phyloP scores from a whole-genome alignment of 2,329 filamentous ascomycete genomes.

The Akanthomyces muscarius region DNA sequence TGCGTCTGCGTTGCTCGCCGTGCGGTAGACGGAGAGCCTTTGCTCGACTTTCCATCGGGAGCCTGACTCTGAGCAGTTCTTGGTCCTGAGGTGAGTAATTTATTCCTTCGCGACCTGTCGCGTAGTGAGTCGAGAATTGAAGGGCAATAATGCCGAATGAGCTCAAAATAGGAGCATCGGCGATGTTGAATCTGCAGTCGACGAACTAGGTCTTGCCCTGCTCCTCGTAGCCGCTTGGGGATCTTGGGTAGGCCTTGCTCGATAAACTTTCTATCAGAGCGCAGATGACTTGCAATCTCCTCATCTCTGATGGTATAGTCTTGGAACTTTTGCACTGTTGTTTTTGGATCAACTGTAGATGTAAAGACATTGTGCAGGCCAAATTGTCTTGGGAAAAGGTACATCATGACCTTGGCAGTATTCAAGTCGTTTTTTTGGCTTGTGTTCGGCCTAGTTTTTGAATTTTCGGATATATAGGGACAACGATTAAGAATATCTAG shows the following conservation, averaged over 20 bases:
- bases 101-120: neutral
- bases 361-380: slow-evolving; percentile 90
- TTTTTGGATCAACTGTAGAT: slow-evolving; percentile 56
- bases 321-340: slow-evolving; percentile 70
- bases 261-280: slow-evolving; percentile 17
- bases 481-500: slow-evolving; percentile 78
- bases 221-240: slow-evolving; percentile 67
- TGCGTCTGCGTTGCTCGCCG: neutral
- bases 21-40: neutral
- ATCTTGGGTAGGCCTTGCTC: slow-evolving; percentile 32
- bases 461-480: slow-evolving; percentile 24
- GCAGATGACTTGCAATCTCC: slow-evolving; percentile 56
- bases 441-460: neutral
- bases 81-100: neutral
- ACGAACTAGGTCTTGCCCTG: slow-evolving; percentile 53
- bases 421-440: slow-evolving; percentile 36
- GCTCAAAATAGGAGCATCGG: slow-evolving; percentile 72
- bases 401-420: slow-evolving; percentile 74
- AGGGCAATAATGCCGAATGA: slow-evolving; percentile 81
- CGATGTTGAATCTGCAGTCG: slow-evolving; percentile 67
- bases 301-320: slow-evolving; percentile 84
- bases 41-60: neutral
- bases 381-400: slow-evolving; percentile 91
- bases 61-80: neutral
- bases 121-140: slow-evolving; percentile 26